Base-by-base conservation (phyloP, 2,329 filamentous ascomycete species). In the Epichloe festucae region DNA sequence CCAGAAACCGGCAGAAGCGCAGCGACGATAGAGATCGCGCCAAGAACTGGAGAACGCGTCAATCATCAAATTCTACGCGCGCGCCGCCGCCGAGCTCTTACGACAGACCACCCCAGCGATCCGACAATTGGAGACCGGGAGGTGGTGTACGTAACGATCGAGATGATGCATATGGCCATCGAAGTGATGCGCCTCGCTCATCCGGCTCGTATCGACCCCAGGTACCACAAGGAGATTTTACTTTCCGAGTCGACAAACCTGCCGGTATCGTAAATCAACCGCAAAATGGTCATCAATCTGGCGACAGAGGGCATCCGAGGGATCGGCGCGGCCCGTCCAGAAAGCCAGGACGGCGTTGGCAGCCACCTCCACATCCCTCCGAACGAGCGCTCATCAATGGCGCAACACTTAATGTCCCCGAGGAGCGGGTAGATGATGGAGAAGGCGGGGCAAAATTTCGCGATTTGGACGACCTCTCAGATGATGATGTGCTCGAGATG, bases 401-500 rank as follows among this genome's bases (percentile, higher is more conserved):
- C 51, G 64, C 67, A 39, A 69, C 70, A 41, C 63, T 67, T 36
- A 63, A 67, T 8, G 57, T 71, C 14, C 65, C 71, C 0, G 70
- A 75, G 46, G 69, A 76, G 43, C 70, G 72, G 41, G 66, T 79
- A 17, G 72, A 71, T 11, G 70, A 76, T 52, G 65, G 61, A 6
- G 66, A 71, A 3, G 70, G 64, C 1, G 69, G 70, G 5, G 71
- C 72, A 12, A 81, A 75, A 44, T 84, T 77, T 58, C 71, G 73
- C 48, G 63, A 75, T 38, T 48, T 81, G 5, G 76, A 80, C 36
- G 75, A 82, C 15, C 65, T 84, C 27, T 82, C 79, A 0, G 79
- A 84, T 56, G 81, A 79, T 55, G 77, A 79, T 47, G 80, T 84
- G 62, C 72, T 79, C 14, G 79, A 74, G 2, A 84, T 84, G 79